These are phyloP conservation scores for Uronychia binucleata DNA, from an alignment of 73 alveolate species.

Conservation along the genomic window DNA sequence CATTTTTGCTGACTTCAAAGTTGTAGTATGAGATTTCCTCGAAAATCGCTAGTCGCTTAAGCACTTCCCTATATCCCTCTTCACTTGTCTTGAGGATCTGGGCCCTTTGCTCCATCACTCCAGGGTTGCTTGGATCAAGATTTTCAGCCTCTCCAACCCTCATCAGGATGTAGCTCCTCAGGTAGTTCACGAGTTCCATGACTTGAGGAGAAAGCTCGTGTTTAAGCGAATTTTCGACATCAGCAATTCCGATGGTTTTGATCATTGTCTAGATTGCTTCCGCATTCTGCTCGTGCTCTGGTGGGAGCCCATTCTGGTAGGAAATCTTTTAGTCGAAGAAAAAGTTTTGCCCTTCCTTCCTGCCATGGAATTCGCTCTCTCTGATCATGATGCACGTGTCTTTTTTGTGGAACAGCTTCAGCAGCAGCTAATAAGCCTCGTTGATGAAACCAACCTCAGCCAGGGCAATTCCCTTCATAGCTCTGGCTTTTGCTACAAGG, in stretches of 20 bases:
- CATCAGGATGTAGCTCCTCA: constrained; percentile 52
- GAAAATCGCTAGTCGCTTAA: constrained; percentile 18
- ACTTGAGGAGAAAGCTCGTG: constrained; percentile 68
- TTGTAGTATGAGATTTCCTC: constrained; percentile 43
- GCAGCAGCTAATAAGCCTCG: constrained; percentile 80
- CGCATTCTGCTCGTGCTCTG: constrained; percentile 81
- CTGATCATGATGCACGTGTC: constrained; percentile 75
- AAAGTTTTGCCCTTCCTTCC: constrained; percentile 80
- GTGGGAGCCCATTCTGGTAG: constrained; percentile 78
- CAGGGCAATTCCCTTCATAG: constrained; percentile 82
- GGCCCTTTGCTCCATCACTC: constrained; percentile 63
- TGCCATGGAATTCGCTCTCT: constrained; percentile 61
- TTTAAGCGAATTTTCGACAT: constrained; percentile 58
- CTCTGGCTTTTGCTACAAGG: constrained; percentile 82
- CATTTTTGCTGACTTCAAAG: constrained; percentile 44
- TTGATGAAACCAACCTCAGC: constrained; percentile 88
- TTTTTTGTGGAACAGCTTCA: constrained; percentile 69
- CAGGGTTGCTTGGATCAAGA: constrained; percentile 70
- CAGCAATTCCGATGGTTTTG: constrained; percentile 51
- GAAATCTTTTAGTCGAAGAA: constrained; percentile 71
- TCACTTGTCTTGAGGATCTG: constrained; percentile 70
- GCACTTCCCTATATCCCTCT: constrained; percentile 71
- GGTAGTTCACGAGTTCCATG: constrained; percentile 60
- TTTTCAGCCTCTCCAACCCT: constrained; percentile 70
- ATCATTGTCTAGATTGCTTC: constrained; percentile 72